These are phyloP conservation scores for Holtermannia corniformis DNA, from an alignment of 768 basidiomycete genomes.

Conservation along the genomic window DNA sequence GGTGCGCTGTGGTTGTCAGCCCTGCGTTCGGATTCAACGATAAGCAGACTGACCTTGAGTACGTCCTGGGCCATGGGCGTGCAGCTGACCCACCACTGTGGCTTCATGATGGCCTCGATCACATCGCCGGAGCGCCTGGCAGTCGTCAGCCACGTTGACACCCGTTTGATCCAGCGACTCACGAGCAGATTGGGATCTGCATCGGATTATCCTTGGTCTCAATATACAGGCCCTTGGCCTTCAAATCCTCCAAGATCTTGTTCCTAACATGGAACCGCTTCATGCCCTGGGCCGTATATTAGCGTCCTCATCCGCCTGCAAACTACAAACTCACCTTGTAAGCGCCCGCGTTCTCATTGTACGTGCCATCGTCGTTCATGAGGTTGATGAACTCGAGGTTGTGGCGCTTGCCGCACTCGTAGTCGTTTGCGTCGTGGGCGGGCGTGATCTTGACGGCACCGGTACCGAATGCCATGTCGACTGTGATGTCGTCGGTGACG, in stretches of 20 bases:
- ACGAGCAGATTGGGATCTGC: slow-evolving; percentile 91
- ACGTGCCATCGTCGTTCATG: slow-evolving; percentile 90
- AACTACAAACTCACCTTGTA: slow-evolving; percentile 51
- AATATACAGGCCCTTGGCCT: slow-evolving; percentile 73
- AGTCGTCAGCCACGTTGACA: neutral
- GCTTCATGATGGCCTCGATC: slow-evolving; percentile 89
- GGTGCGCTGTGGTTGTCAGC: slow-evolving; percentile 55
- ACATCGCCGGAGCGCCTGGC: slow-evolving; percentile 87
- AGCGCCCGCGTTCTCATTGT: slow-evolving; percentile 78
- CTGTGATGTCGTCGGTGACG: slow-evolving; percentile 66
- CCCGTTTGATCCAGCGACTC: slow-evolving; percentile 19
- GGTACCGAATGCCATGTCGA: slow-evolving; percentile 93
- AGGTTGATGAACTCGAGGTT: slow-evolving; percentile 86
- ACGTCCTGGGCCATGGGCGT: slow-evolving; percentile 83
- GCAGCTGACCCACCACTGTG: slow-evolving; percentile 98
- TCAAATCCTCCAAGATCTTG: slow-evolving; percentile 69
- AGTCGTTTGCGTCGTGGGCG: slow-evolving; percentile 95
- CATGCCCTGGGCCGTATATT: slow-evolving; percentile 59
- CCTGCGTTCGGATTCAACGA: neutral
- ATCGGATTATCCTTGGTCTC: slow-evolving; percentile 95
- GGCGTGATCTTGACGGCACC: slow-evolving; percentile 99
- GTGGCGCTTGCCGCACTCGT: slow-evolving; percentile 82
- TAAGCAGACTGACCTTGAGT: slow-evolving; percentile 52
- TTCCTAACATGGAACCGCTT: slow-evolving; percentile 90
- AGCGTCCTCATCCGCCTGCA: slow-evolving; percentile 8